A percentile compares a stretch with the other conserved stretches of the same genome.
phyloP scores from a whole-genome alignment of 2,329 filamentous ascomycete genomes.

The Chalara sp. region DNA sequence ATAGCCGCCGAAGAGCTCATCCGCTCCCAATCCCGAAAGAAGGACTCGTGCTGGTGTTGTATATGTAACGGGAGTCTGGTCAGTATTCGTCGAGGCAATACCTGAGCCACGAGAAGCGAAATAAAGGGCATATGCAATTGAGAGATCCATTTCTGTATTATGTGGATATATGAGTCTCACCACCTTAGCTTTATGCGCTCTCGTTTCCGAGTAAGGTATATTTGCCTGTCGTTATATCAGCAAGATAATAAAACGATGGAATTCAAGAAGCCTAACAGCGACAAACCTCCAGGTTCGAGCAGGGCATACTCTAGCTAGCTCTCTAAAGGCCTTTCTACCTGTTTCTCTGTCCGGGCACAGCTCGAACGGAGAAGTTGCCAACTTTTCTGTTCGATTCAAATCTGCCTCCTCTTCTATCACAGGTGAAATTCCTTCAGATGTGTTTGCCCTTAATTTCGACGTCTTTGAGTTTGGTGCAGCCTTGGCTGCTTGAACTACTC shows the following conservation, averaged over 20 bases:
- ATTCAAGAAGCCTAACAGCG: conserved; percentile 39
- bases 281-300: conserved; percentile 76
- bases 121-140: conserved; percentile 88
- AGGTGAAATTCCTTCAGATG: not conserved
- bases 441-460: conserved; percentile 5
- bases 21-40: conserved; percentile 86
- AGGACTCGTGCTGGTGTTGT: conserved; percentile 72
- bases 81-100: conserved; percentile 22
- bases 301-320: conserved; percentile 65
- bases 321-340: conserved; percentile 70
- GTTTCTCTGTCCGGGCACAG: conserved; percentile 86
- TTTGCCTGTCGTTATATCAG: conserved; percentile 51
- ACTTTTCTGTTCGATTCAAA: not conserved
- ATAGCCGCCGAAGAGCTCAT: conserved; percentile 95
- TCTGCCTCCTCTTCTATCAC: not conserved
- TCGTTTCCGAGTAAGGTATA: conserved; percentile 70
- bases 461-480: conserved; percentile 19
- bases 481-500: conserved; percentile 52
- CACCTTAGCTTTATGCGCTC: conserved; percentile 61
- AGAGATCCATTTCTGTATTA: conserved; percentile 98
- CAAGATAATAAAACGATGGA: conserved; percentile 2
- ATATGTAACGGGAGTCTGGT: conserved; percentile 35
- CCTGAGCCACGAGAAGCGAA: conserved; percentile 75
- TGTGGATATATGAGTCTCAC: conserved; percentile 81
- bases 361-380: conserved; percentile 52